Evolutionary conservation across 106 monocot genomes (phyloP).

Genomic region (Posidonia australis): DNA sequence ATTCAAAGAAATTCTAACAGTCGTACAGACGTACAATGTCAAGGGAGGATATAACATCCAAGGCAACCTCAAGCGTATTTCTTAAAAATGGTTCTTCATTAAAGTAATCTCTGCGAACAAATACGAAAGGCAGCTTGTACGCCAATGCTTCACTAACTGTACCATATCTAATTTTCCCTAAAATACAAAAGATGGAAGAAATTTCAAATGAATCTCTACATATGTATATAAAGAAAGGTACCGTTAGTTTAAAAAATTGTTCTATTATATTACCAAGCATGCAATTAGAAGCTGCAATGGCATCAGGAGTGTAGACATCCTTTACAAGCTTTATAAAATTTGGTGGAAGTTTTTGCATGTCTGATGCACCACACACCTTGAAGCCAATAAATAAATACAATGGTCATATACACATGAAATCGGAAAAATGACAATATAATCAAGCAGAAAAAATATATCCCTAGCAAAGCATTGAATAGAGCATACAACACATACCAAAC

Average conservation of each 20-base stretch:
- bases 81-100: constrained; percentile 97
- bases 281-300: constrained; percentile 92
- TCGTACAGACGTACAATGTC: too few relatives aligned
- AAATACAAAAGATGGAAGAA: too few relatives aligned
- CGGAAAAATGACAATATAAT: too few relatives aligned
- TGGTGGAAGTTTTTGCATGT: too few relatives aligned
- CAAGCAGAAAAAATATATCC: background rate
- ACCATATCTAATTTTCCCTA: too few relatives aligned
- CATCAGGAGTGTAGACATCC: constrained; percentile 92
- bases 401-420: constrained; percentile 33
- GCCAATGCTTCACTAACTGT: constrained; percentile 95
- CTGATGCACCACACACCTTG: too few relatives aligned
- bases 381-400: too few relatives aligned
- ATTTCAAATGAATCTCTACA: constrained; percentile 89
- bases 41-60: background rate
- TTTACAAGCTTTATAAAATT: too few relatives aligned
- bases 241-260: background rate
- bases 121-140: constrained; percentile 88
- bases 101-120: constrained; percentile 97
- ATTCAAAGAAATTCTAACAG: too few relatives aligned
- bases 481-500: constrained; percentile 51
- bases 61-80: constrained; percentile 87
- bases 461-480: background rate
- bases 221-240: constrained; percentile 32
- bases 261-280: too few relatives aligned